phyloP scores from a whole-genome alignment of 2,329 filamentous ascomycete genomes.

The Epicoccum sorghinum region DNA sequence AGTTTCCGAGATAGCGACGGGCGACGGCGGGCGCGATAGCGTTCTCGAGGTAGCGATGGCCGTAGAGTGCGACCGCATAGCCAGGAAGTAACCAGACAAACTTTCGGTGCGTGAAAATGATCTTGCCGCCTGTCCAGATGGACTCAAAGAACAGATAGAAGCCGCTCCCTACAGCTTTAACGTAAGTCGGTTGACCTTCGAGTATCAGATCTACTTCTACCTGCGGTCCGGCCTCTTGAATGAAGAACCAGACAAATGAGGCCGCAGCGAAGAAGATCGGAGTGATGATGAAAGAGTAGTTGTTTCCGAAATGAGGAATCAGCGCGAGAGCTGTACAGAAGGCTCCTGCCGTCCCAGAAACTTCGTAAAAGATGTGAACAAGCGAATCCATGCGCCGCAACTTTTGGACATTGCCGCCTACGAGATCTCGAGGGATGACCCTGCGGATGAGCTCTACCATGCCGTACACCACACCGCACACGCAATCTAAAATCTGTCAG shows the following conservation, averaged over 20 bases:
- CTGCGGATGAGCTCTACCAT: constrained; percentile 61
- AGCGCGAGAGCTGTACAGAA: constrained; percentile 58
- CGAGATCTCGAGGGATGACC: constrained; percentile 59
- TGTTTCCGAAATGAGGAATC: constrained; percentile 59
- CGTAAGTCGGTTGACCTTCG: constrained; percentile 42
- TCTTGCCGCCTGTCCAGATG: constrained; percentile 53
- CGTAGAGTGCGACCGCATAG: constrained; percentile 58
- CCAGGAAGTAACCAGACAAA: constrained; percentile 59
- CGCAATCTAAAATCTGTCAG: constrained; percentile 28
- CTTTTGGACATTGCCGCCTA: constrained; percentile 58
- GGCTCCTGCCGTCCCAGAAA: constrained; percentile 56
- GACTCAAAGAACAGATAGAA: constrained; percentile 55
- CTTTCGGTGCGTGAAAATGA: constrained; percentile 55
- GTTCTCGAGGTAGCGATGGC: constrained; percentile 59
- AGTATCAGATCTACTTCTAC: constrained; percentile 27
- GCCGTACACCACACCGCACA: constrained; percentile 44
- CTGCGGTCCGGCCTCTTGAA: constrained; percentile 49
- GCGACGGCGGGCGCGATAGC: constrained; percentile 56
- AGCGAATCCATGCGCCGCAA: constrained; percentile 55
- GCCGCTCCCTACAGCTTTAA: constrained; percentile 48
- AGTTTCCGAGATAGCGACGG: constrained; percentile 55
- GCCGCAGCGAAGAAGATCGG: constrained; percentile 55
- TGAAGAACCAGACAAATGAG: constrained; percentile 55
- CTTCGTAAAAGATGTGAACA: constrained; percentile 57
- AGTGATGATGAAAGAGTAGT: constrained; percentile 59